Conservation (phyloP, 257 asterid genomes). For the Rauvolfia tetraphylla region DNA sequence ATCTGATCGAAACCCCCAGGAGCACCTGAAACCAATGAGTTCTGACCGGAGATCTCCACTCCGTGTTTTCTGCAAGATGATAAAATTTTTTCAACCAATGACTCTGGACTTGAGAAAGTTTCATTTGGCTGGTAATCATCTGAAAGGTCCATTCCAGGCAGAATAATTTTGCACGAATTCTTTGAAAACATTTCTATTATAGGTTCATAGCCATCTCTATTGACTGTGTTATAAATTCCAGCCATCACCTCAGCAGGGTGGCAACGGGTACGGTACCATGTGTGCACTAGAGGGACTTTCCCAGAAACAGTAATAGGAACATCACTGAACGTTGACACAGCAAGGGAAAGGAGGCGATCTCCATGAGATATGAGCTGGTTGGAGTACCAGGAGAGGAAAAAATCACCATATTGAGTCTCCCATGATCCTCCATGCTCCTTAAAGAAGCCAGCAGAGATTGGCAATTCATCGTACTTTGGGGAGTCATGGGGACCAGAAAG, state of each 20-base stretch:
- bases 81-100: slow-evolving; percentile 40
- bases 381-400: slow-evolving; percentile 83
- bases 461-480: slow-evolving; percentile 40
- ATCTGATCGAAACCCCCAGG: slow-evolving; percentile 49
- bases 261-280: slow-evolving; percentile 54
- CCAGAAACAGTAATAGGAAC: slow-evolving; percentile 46
- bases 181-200: slow-evolving; percentile 45
- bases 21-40: slow-evolving; percentile 35
- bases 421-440: slow-evolving; percentile 70
- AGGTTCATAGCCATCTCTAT: slow-evolving; percentile 61
- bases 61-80: slow-evolving; percentile 46
- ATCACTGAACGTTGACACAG: slow-evolving; percentile 52
- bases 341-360: slow-evolving; percentile 59
- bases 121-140: slow-evolving; percentile 41
- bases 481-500: slow-evolving; percentile 81
- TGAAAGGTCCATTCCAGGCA: slow-evolving; percentile 68
- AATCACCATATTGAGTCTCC: slow-evolving; percentile 74
- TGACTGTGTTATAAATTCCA: slow-evolving; percentile 64
- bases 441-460: slow-evolving; percentile 54
- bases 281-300: slow-evolving; percentile 50
- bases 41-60: slow-evolving; percentile 48
- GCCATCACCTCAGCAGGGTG: slow-evolving; percentile 78
- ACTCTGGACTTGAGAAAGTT: slow-evolving; percentile 54
- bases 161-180: slow-evolving; percentile 49
- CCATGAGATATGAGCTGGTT: slow-evolving; percentile 57